Evolutionary conservation across 108 stramenopile species (phyloP).

Genomic region (Fragilaria radians): DNA sequence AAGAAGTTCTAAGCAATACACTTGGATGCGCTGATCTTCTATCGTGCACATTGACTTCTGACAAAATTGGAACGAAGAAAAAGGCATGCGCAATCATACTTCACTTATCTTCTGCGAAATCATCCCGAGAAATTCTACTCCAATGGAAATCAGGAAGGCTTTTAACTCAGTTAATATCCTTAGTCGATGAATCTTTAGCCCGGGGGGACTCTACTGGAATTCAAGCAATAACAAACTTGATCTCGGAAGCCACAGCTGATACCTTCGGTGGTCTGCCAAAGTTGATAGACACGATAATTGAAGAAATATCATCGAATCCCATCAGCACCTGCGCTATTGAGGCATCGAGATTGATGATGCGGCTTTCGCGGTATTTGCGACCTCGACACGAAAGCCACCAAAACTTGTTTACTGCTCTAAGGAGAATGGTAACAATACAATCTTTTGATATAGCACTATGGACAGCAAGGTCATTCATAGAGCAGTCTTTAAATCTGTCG

Average conservation of each 20-base stretch:
- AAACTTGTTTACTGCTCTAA: slow-evolving; percentile 11
- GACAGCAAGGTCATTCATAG: background rate
- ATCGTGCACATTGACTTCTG: background rate
- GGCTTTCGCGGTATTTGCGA: background rate
- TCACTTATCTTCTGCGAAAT: background rate
- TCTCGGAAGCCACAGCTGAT: background rate
- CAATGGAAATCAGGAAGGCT: background rate
- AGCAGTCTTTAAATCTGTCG: background rate
- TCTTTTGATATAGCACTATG: background rate
- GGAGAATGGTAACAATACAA: background rate
- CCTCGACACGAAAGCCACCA: background rate
- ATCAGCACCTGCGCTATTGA: background rate
- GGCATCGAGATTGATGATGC: background rate
- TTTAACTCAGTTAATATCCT: background rate
- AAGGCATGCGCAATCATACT: background rate
- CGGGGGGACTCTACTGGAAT: background rate
- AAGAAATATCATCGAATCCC: background rate
- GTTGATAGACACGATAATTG: background rate
- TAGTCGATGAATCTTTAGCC: background rate
- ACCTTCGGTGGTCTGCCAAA: background rate
- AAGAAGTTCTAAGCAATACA: background rate
- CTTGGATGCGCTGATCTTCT: background rate
- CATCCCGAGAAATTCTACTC: background rate
- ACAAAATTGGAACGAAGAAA: background rate
- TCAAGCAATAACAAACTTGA: background rate